Conservation (phyloP, 306 rosid genomes). For the Fragaria vesca region DNA sequence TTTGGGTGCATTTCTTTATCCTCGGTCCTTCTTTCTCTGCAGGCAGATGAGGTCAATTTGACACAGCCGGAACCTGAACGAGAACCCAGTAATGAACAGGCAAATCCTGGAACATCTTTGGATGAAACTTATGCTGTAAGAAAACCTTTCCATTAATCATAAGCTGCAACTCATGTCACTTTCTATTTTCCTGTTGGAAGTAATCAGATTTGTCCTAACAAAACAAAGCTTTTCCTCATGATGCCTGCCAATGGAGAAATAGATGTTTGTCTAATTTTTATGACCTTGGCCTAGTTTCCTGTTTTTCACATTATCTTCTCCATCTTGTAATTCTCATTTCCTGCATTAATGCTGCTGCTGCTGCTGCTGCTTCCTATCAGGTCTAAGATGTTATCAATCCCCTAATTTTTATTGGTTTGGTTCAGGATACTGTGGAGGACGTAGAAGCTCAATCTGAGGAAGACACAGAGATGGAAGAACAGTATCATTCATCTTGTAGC, state of each 20-base stretch:
- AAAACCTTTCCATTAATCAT: slow-evolving; percentile 20
- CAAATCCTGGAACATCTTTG: slow-evolving; percentile 35
- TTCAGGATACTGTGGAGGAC: slow-evolving; percentile 51
- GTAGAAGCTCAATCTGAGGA: slow-evolving; percentile 42
- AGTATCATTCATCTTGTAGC: slow-evolving; percentile 45
- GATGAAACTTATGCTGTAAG: slow-evolving; percentile 46
- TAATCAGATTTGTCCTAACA: not conserved
- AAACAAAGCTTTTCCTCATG: not conserved
- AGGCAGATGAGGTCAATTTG: slow-evolving; percentile 41
- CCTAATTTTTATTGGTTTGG: slow-evolving; percentile 21
- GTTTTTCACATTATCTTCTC: not conserved
- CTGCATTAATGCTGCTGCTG: not conserved
- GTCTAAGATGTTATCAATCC: slow-evolving; percentile 1
- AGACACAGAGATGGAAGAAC: slow-evolving; percentile 37
- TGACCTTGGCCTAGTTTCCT: not conserved
- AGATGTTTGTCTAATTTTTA: not conserved
- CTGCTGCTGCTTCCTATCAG: slow-evolving; percentile 1
- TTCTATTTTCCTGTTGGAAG: not conserved
- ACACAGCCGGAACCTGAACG: slow-evolving; percentile 27
- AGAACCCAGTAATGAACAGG: slow-evolving; percentile 33
- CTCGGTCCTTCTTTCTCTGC: slow-evolving; percentile 20
- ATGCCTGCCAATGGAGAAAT: not conserved
- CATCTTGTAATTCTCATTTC: not conserved
- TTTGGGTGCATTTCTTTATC: slow-evolving; percentile 3
- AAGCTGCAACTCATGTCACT: not conserved